Percentiles rank a stretch among this genome's conserved stretches.
Conservation (phyloP, 2,329 filamentous ascomycete genomes). For the Bertia moriformis region DNA sequence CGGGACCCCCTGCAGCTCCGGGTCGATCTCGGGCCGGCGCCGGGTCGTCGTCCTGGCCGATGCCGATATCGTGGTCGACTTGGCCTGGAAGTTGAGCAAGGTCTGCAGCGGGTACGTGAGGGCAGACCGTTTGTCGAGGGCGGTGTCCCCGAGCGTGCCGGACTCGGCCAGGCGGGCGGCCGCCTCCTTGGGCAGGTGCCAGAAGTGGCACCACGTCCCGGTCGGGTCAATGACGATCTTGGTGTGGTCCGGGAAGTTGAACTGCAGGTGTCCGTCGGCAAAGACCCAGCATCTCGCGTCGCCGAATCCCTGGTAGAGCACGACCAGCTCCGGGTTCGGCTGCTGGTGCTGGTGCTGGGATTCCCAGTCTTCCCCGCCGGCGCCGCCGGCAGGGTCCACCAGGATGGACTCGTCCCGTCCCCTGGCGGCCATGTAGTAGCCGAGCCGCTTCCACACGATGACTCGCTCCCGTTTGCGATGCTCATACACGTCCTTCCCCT, state of each 20-base stretch:
- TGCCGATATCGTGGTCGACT: slow-evolving; percentile 28
- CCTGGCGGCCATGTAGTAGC: slow-evolving; percentile 62
- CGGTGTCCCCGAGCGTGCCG: slow-evolving; percentile 56
- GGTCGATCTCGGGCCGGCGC: slow-evolving; percentile 43
- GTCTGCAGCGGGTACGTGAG: slow-evolving; percentile 61
- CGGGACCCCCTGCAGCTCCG: slow-evolving; percentile 48
- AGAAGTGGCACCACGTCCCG: slow-evolving; percentile 65
- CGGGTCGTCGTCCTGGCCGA: slow-evolving; percentile 30
- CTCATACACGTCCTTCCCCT: slow-evolving; percentile 50
- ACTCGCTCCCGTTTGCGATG: slow-evolving; percentile 52
- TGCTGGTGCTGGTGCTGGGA: slow-evolving; percentile 21
- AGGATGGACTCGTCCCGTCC: slow-evolving; percentile 52
- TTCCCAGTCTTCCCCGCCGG: slow-evolving; percentile 22
- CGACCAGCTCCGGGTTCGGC: slow-evolving; percentile 46
- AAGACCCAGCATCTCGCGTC: slow-evolving; percentile 75
- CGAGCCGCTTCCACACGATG: slow-evolving; percentile 59
- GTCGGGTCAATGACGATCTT: slow-evolving; percentile 66
- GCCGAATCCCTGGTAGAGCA: slow-evolving; percentile 69
- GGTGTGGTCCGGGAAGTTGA: slow-evolving; percentile 80
- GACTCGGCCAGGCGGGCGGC: slow-evolving; percentile 48
- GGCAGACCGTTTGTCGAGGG: slow-evolving; percentile 55
- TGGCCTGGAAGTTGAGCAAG: slow-evolving; percentile 48
- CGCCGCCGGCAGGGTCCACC: slow-evolving; percentile 28
- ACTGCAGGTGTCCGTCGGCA: slow-evolving; percentile 63
- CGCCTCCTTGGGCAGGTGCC: slow-evolving; percentile 60